These are phyloP conservation scores for Solanum appendiculatum DNA, from an alignment of 257 asterid species.

Conservation along the genomic window DNA sequence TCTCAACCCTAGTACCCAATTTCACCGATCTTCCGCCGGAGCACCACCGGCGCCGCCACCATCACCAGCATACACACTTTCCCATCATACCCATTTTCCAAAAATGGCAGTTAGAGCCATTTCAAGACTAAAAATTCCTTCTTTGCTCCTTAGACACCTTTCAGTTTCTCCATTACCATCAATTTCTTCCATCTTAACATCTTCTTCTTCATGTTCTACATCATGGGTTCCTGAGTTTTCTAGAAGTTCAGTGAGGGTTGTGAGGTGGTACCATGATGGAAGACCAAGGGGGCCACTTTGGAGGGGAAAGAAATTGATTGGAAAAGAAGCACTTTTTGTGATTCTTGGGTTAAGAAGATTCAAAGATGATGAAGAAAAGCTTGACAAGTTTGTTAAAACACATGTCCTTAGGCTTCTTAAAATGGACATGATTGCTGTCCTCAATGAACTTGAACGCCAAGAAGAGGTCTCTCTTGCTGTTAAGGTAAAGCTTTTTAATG, in stretches of 20 bases:
- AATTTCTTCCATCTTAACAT: background rate
- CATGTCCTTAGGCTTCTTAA: slow-evolving; percentile 81
- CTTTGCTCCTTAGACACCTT: background rate
- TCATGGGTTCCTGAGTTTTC: background rate
- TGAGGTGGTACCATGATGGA: slow-evolving; percentile 71
- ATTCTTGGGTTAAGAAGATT: slow-evolving; percentile 68
- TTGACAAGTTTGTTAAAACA: slow-evolving; percentile 58
- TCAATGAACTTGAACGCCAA: slow-evolving; percentile 87
- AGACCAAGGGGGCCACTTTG: slow-evolving; percentile 88
- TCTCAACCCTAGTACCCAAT: background rate
- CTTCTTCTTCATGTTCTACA: background rate
- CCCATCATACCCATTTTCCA: background rate
- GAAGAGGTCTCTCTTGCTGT: slow-evolving; percentile 80
- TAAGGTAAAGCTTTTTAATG: slow-evolving; percentile 34
- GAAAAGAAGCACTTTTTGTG: slow-evolving; percentile 81
- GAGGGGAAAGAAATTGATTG: slow-evolving; percentile 88
- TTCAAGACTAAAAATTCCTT: background rate
- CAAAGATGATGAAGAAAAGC: slow-evolving; percentile 51
- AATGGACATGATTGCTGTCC: slow-evolving; percentile 79
- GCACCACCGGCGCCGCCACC: background rate
- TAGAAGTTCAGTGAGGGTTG: background rate
- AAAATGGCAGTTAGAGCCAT: background rate
- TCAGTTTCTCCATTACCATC: background rate
- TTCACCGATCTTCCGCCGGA: background rate
- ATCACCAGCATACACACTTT: background rate